Conservation (phyloP, 306 rosid species). For the Leucaena leucocephala region DNA sequence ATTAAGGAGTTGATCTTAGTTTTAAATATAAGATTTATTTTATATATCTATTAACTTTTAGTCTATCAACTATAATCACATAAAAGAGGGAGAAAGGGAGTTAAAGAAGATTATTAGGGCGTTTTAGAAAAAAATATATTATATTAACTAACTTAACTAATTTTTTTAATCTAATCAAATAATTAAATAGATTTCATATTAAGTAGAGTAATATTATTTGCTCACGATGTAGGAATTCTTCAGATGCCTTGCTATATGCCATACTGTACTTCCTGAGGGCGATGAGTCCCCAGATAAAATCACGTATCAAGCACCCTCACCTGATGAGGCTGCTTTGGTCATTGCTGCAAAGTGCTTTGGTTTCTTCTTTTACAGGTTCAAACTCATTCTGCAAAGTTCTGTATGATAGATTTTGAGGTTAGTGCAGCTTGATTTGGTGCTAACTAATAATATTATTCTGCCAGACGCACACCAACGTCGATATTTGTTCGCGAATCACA, state of each 20-base stretch:
- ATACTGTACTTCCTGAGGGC: constrained; percentile 75
- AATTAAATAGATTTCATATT: too few relatives aligned
- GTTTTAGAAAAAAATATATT: too few relatives aligned
- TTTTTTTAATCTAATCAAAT: too few relatives aligned
- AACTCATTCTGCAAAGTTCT: constrained; percentile 6
- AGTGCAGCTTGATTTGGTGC: constrained; percentile 37
- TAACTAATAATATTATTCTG: constrained; percentile 34
- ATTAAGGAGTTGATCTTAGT: too few relatives aligned
- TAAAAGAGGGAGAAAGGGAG: too few relatives aligned
- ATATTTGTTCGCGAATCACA: constrained; percentile 76
- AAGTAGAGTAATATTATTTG: background rate
- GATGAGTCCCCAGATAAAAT: constrained; percentile 57
- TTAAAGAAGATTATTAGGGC: too few relatives aligned
- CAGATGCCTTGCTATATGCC: constrained; percentile 66
- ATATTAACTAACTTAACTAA: too few relatives aligned
- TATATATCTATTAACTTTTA: too few relatives aligned
- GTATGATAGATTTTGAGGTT: constrained; percentile 23
- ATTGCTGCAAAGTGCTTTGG: constrained; percentile 65
- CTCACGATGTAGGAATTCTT: constrained; percentile 33
- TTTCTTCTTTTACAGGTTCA: constrained; percentile 83
- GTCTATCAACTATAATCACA: too few relatives aligned
- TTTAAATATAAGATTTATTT: too few relatives aligned
- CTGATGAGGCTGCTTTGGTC: constrained; percentile 52
- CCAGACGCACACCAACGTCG: constrained; percentile 90
- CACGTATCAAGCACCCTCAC: constrained; percentile 66